These are phyloP conservation scores for Posidonia australis DNA, from an alignment of 106 monocot species.

Conservation along the genomic window DNA sequence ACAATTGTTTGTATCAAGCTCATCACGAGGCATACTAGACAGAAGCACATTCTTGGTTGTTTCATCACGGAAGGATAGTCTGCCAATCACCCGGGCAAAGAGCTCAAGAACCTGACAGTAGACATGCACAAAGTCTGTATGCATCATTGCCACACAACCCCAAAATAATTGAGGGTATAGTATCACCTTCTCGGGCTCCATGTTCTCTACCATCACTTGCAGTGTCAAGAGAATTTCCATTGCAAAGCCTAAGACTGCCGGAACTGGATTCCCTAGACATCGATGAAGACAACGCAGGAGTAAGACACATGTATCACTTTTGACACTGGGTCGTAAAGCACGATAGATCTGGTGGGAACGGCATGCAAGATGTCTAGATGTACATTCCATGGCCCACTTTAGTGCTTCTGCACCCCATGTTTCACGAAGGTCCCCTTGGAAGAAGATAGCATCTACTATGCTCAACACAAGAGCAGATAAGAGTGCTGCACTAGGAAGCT, in stretches of 20 bases:
- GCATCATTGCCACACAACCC: slow-evolving; percentile 98
- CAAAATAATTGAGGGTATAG: slow-evolving; percentile 98
- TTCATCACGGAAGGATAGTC: slow-evolving; percentile 67
- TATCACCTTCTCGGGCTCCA: slow-evolving; percentile 95
- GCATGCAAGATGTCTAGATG: slow-evolving; percentile 92
- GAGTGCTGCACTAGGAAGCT: slow-evolving; percentile 67
- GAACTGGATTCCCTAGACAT: slow-evolving; percentile 83
- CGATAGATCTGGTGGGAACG: slow-evolving; percentile 98
- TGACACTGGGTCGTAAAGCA: slow-evolving; percentile 70
- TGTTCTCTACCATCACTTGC: slow-evolving; percentile 95
- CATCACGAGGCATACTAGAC: slow-evolving; percentile 92
- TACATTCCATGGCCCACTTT: slow-evolving; percentile 97
- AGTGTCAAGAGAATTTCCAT: slow-evolving; percentile 94
- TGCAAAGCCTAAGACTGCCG: slow-evolving; percentile 81
- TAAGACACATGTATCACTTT: slow-evolving; percentile 74
- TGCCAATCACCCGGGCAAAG: slow-evolving; percentile 68
- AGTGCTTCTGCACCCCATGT: slow-evolving; percentile 96
- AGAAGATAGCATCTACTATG: slow-evolving; percentile 96
- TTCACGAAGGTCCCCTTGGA: slow-evolving; percentile 97
- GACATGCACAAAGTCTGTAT: slow-evolving; percentile 90
- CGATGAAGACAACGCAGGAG: slow-evolving; percentile 88
- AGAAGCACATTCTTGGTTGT: slow-evolving; percentile 90
- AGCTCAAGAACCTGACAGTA: slow-evolving; percentile 93
- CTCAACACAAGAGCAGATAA: slow-evolving; percentile 81
- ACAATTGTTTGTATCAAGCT: slow-evolving; percentile 44